Evolutionary conservation across 495 filamentous ascomycete species (phyloP), one percentile per base, ranked within the genome.

Genomic region (Aspergillus olivimuriae): DNA sequence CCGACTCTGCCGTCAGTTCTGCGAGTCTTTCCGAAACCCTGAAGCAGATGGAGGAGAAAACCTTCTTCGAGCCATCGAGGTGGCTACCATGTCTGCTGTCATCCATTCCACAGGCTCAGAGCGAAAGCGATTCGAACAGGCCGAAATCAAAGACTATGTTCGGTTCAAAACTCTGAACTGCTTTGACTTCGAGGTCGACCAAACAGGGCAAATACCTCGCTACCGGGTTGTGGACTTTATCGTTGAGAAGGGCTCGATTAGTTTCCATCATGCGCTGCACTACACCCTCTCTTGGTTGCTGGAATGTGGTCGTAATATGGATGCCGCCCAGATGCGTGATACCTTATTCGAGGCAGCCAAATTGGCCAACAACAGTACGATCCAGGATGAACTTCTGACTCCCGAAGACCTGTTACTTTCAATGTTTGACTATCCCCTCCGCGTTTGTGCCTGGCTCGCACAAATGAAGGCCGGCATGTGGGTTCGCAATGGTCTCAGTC

Each of bases 401-500:
- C 68, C 78, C 0, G 87, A 95, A 46, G 87, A 95, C 56, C 76
- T 91, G 48, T 72, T 96, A 11, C 80, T 95, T 58, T 82, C 86
- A 0, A 80, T 87, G 49, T 95, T 97, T 55, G 92, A 99, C 59
- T 94, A 86, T 57, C 90, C 92, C 3, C 72, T 99, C 4, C 76
- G 92, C 26, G 89, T 96, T 3, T 95, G 89, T 61, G 89, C 86
- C 8, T 99, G 92, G 92, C 69, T 99, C 16, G 86, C 91, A 2
- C 94, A 99, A 66, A 97, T 97, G 82, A 94, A 94, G 60, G 87
- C 89, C 3, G 86, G 86, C 12, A 92, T 96, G 86, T 99, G 92
- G 92, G 94, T 99, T 30, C 82, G 92, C 24, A 99, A 99, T 57
- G 92, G 92, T 7, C 81, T 96, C 51, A 95, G 89, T 59, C 78